Evolutionary conservation across 2,329 filamentous ascomycete species (phyloP).

Genomic region (Cadophora sp.): DNA sequence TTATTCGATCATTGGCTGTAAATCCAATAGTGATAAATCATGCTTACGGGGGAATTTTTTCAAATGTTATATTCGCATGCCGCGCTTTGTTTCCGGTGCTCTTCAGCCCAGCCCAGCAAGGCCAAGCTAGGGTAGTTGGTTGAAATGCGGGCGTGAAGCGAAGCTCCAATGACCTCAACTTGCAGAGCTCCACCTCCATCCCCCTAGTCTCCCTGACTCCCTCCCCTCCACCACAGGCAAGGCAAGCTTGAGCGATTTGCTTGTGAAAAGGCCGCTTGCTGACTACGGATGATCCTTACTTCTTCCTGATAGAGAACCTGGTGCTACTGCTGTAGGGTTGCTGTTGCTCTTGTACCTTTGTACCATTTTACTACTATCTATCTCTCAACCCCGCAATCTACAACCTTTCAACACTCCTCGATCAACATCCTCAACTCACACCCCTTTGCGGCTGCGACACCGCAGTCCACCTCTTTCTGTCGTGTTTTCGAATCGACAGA

Average conservation of each 20-base stretch:
- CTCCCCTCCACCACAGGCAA: background rate
- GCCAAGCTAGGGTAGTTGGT: too few relatives aligned
- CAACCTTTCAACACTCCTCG: conserved; percentile 9
- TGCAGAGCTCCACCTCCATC: background rate
- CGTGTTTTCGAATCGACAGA: conserved; percentile 35
- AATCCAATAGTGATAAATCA: background rate
- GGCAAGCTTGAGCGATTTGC: conserved; percentile 8
- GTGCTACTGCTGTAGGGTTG: too few relatives aligned
- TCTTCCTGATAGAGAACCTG: background rate
- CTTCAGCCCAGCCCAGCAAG: background rate
- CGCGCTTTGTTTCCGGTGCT: background rate
- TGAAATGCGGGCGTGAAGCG: background rate
- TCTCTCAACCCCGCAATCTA: conserved; percentile 18
- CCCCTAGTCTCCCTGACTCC: background rate
- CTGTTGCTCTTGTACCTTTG: background rate
- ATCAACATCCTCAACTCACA: background rate
- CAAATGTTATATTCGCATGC: background rate
- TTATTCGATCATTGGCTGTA: background rate
- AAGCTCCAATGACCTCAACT: background rate
- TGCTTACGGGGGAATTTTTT: background rate
- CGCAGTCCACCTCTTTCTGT: conserved; percentile 34
- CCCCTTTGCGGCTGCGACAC: conserved; percentile 38
- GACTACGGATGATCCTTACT: conserved; percentile 6
- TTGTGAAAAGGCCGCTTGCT: conserved; percentile 10
- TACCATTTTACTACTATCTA: conserved; percentile 10